Percentiles rank a stretch among this genome's conserved stretches.
These are phyloP conservation scores for Phytophthora kernoviae DNA, from an alignment of 352 stramenopile species.

Conservation along the genomic window DNA sequence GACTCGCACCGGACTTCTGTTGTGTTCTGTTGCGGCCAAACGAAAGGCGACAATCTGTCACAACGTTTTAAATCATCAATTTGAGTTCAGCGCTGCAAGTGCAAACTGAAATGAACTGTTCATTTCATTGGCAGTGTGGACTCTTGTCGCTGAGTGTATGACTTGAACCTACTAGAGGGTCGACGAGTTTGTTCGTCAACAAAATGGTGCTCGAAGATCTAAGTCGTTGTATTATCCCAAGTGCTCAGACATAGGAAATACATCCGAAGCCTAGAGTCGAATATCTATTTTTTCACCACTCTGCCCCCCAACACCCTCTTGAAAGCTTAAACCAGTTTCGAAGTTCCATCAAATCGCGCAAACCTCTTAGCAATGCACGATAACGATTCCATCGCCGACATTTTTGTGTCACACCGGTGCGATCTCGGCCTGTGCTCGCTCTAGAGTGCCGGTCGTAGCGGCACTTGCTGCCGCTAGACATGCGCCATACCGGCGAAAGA, in stretches of 20 bases:
- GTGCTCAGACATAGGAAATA: conserved; percentile 10
- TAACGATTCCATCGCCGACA: conserved; percentile 15
- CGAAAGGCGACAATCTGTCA: not conserved
- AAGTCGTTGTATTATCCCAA: not conserved
- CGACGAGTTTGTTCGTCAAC: no score
- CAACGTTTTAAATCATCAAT: no score
- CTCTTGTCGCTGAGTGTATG: no score
- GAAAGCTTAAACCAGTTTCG: not conserved
- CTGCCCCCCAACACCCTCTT: not conserved
- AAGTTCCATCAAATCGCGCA: conserved; percentile 2
- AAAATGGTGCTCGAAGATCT: no score
- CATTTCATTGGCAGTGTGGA: no score
- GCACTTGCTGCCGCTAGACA: conserved; percentile 20
- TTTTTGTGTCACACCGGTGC: conserved; percentile 22
- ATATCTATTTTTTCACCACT: not conserved
- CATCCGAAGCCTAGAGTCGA: conserved; percentile 28
- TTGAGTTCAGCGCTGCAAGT: no score
- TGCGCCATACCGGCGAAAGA: conserved; percentile 18
- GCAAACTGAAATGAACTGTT: no score
- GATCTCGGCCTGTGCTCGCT: conserved; percentile 18
- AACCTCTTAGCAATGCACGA: conserved; percentile 4
- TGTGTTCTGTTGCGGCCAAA: not conserved
- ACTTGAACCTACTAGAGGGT: no score
- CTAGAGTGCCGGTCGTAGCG: conserved; percentile 18
- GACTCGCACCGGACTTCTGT: not conserved